phyloP scores from a whole-genome alignment of 495 filamentous ascomycete species.

The Aspergillus haitiensis region DNA sequence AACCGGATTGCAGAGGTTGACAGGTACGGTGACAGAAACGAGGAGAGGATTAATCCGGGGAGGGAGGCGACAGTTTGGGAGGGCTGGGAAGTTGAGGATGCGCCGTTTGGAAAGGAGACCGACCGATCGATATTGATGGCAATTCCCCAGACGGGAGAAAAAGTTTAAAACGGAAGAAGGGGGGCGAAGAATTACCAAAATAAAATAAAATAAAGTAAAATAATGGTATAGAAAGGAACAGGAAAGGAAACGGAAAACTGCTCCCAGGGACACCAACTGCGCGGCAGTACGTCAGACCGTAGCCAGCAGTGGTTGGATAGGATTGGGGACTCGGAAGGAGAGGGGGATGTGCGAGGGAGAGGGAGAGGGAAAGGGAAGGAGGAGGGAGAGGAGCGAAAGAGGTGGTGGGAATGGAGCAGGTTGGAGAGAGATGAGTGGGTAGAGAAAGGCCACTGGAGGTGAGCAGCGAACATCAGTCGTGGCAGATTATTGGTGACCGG shows the following conservation, averaged over 20 bases:
- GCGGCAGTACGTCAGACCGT: slow-evolving; percentile 31
- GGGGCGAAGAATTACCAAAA: not conserved
- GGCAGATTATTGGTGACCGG: slow-evolving; percentile 1
- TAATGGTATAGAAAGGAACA: slow-evolving; percentile 11
- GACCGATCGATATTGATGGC: slow-evolving; percentile 2
- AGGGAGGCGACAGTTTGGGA: slow-evolving; percentile 1
- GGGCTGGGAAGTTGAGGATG: slow-evolving; percentile 25
- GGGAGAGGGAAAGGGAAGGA: slow-evolving; percentile 22
- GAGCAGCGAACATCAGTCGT: not conserved
- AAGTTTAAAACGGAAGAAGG: not conserved
- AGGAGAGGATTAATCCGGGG: not conserved
- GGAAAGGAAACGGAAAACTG: slow-evolving; percentile 22
- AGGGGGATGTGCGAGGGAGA: not conserved
- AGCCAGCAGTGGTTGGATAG: slow-evolving; percentile 23
- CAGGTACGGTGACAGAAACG: slow-evolving; percentile 11
- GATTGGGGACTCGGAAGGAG: slow-evolving; percentile 4
- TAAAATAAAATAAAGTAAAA: slow-evolving; percentile 12
- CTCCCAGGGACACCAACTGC: slow-evolving; percentile 32
- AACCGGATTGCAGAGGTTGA: slow-evolving; percentile 4
- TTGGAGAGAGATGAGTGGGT: slow-evolving; percentile 11
- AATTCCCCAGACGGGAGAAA: slow-evolving; percentile 13
- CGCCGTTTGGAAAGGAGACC: slow-evolving; percentile 27
- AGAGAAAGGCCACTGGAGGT: not conserved
- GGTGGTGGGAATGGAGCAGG: slow-evolving; percentile 12
- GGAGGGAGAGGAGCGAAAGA: slow-evolving; percentile 21